phyloP scores from a whole-genome alignment of 345 rosid genomes.

The Populus deltoides region DNA sequence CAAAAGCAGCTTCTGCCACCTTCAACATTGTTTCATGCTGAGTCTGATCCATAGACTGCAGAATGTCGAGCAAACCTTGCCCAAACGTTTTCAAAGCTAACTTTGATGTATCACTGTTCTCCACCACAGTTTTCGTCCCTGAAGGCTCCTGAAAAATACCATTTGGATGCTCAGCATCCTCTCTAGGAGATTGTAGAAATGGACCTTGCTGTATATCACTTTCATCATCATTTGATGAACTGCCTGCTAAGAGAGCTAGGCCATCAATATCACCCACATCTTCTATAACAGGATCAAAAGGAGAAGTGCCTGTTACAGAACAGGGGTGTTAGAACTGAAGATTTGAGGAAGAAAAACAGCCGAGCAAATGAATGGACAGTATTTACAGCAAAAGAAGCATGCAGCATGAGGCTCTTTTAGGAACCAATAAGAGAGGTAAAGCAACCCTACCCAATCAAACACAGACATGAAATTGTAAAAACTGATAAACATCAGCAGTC shows the following conservation, averaged over 20 bases:
- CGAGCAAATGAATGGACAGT: not conserved
- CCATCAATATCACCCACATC: not conserved
- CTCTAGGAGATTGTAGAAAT: conserved; percentile 2
- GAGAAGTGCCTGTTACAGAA: conserved; percentile 9
- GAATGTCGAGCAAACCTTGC: not conserved
- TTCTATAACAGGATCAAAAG: conserved; percentile 12
- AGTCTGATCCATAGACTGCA: conserved; percentile 4
- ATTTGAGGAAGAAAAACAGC: not conserved
- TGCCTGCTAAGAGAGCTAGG: not conserved
- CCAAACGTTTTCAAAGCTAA: conserved; percentile 1
- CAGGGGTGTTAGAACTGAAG: not conserved
- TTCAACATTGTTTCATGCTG: conserved; percentile 5
- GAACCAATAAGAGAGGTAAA: conserved; percentile 14
- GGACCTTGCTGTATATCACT: not conserved
- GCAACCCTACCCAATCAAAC: conserved; percentile 32
- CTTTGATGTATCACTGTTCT: not conserved
- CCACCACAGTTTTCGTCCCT: not conserved
- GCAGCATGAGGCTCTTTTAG: not conserved
- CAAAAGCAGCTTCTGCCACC: conserved; percentile 1
- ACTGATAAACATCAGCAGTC: conserved; percentile 1
- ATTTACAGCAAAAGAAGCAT: not conserved
- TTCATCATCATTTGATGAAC: not conserved
- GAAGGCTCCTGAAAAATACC: conserved; percentile 10
- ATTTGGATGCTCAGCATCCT: conserved; percentile 14
- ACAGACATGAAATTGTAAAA: not conserved